Evolutionary conservation across 768 basidiomycete genomes (phyloP), one percentile per base, ranked within the genome.

Genomic region (Mycena latifolia): DNA sequence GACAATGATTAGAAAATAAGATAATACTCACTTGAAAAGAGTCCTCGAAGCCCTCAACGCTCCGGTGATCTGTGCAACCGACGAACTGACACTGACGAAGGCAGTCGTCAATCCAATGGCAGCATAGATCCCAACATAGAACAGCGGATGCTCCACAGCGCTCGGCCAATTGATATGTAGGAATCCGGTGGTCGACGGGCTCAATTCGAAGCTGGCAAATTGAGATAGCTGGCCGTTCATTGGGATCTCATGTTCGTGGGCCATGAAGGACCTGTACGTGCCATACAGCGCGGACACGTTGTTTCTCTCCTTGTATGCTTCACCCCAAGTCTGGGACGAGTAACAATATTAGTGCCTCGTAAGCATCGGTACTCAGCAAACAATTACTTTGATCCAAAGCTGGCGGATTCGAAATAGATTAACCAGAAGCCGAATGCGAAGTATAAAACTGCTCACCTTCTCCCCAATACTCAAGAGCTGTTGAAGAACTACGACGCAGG

Each of bases 81-180:
- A 52, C 22, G 65, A 63, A n/a, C 22, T 45, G 8, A 70, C 33
- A 9, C 41, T 61, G 35, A 66, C 47, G 6, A 70, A 56, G 18
- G 68, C 60, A 15, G 46, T 55, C 1, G 61, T 55, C 15, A 63
- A 41, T 1, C 89, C 87, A 65, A 94, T 89, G 0, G 80, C 80
- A 0, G 88, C 88, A 69, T 91, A 93, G 24, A 92, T 74, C 0
- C 84, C 85, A 46, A 94, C 83, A 65, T 92, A 94, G 78, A 92
- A 93, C 69, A 92, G 72, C 0, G 92, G 92, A 41, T 89, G 84
- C 22, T 85, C 80, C 17, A 83, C 75, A 0, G 88, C 90, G 35
- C 78, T 80, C 0, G 89, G 90, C 73, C 79, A 84, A 15, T 80
- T 54, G 39, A 63, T 59, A 20, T 74, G 73, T 45, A 79, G 78